Evolutionary conservation across 768 basidiomycete genomes (phyloP).

Genomic region (Boletus pseudo-olivaceus): DNA sequence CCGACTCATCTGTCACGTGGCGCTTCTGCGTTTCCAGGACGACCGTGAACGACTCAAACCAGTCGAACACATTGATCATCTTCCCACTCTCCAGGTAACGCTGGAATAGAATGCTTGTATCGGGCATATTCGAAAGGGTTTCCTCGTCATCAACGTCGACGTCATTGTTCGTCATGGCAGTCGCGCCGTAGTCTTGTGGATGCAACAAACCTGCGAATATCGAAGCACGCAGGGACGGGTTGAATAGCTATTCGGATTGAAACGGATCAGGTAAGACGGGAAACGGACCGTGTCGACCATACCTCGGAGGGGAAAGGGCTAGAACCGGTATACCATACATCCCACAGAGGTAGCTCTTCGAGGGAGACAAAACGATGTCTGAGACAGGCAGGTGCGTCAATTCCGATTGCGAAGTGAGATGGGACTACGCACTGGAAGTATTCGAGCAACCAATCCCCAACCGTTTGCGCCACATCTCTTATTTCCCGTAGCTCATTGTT

Average conservation of each 20-base stretch:
- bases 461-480: conserved; percentile 17
- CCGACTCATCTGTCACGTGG: background rate
- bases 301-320: conserved; percentile 70
- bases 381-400: background rate
- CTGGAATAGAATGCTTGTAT: conserved; percentile 71
- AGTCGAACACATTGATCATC: conserved; percentile 85
- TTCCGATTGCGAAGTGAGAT: background rate
- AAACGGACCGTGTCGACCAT: conserved; percentile 6
- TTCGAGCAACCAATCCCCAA: conserved; percentile 49
- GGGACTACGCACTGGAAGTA: conserved; percentile 45
- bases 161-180: background rate
- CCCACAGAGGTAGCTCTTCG: conserved; percentile 56
- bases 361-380: conserved; percentile 45
- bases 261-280: background rate
- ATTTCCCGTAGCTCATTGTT: conserved; percentile 14
- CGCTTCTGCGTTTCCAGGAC: conserved; percentile 59
- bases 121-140: conserved; percentile 55
- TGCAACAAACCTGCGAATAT: conserved; percentile 58
- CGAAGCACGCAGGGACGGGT: conserved; percentile 64
- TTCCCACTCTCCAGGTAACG: conserved; percentile 77
- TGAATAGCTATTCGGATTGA: conserved; percentile 48
- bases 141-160: conserved; percentile 27
- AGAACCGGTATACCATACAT: conserved; percentile 69
- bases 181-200: conserved; percentile 46
- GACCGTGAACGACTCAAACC: conserved; percentile 74